A percentile compares a stretch with the other conserved stretches of the same genome.
Conservation (phyloP, 768 basidiomycete species). For the Chiua virens region DNA sequence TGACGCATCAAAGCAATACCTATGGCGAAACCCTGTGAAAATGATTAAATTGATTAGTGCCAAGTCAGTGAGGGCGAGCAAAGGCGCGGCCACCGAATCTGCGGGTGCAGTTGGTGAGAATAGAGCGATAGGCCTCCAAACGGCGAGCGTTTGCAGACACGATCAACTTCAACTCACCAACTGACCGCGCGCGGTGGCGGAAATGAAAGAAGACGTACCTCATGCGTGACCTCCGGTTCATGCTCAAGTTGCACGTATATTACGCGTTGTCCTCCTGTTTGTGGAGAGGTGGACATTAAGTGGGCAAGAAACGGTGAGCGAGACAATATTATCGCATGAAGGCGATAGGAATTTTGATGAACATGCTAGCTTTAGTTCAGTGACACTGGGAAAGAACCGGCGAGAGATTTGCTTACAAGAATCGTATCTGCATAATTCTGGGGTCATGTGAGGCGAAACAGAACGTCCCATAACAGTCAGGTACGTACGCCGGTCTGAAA, state of each 20-base stretch:
- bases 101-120: slow-evolving; percentile 15
- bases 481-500: slow-evolving; percentile 78
- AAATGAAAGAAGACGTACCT: slow-evolving; percentile 55
- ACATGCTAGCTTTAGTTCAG: slow-evolving; percentile 53
- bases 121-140: slow-evolving; percentile 16
- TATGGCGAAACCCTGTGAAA: slow-evolving; percentile 67
- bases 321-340: slow-evolving; percentile 84
- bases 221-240: slow-evolving; percentile 80
- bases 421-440: slow-evolving; percentile 84
- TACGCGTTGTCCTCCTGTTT: slow-evolving; percentile 59
- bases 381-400: slow-evolving; percentile 7
- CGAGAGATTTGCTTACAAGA: slow-evolving; percentile 50
- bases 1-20: slow-evolving; percentile 39
- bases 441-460: slow-evolving; percentile 15
- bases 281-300: slow-evolving; percentile 80
- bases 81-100: slow-evolving; percentile 22
- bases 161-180: slow-evolving; percentile 16
- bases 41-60: slow-evolving; percentile 19
- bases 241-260: slow-evolving; percentile 76
- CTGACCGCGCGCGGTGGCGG: slow-evolving; percentile 27
- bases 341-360: slow-evolving; percentile 69
- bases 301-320: slow-evolving; percentile 87
- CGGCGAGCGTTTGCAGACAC: slow-evolving; percentile 16
- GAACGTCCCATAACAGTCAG: slow-evolving; percentile 7
- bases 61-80: slow-evolving; percentile 5